Percentiles rank a stretch among this genome's conserved stretches.
phyloP scores from a whole-genome alignment of 192 early-diverging fungal genomes.

The Coemansia aciculifera region DNA sequence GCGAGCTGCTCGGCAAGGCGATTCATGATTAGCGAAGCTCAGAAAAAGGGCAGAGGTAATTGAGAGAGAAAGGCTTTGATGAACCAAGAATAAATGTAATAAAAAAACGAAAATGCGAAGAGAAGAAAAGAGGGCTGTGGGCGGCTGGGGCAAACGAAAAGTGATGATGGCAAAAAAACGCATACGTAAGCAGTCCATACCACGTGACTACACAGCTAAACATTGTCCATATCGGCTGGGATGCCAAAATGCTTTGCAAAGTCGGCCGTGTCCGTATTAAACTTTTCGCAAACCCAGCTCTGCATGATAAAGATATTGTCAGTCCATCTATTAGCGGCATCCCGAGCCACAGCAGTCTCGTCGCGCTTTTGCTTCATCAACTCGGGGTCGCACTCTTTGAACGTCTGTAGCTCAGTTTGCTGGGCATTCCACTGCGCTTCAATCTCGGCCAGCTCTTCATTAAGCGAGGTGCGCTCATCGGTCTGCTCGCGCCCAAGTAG shows the following conservation, averaged over 20 bases:
- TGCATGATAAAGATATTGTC: slow-evolving; percentile 86
- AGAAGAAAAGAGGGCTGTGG: background rate
- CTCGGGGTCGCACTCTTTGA: slow-evolving; percentile 75
- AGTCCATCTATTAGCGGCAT: slow-evolving; percentile 86
- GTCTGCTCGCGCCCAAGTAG: slow-evolving; percentile 65
- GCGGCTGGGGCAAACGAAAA: too few relatives aligned
- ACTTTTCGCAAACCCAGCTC: slow-evolving; percentile 71
- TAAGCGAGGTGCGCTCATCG: slow-evolving; percentile 58
- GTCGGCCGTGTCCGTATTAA: slow-evolving; percentile 61
- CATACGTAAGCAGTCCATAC: background rate
- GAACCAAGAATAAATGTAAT: background rate
- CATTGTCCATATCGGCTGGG: slow-evolving; percentile 72
- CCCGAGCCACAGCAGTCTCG: slow-evolving; percentile 60
- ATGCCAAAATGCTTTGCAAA: slow-evolving; percentile 72
- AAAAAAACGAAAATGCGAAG: background rate
- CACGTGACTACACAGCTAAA: slow-evolving; percentile 23
- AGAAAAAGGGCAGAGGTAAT: background rate
- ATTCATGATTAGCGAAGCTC: slow-evolving; percentile 28
- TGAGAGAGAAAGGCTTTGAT: background rate
- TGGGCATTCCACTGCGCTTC: slow-evolving; percentile 48
- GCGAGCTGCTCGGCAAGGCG: slow-evolving; percentile 38
- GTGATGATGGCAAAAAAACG: background rate
- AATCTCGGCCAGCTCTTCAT: slow-evolving; percentile 57
- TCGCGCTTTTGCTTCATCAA: slow-evolving; percentile 67
- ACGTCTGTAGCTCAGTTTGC: slow-evolving; percentile 62